These are phyloP conservation scores for Phellinidium pouzarii DNA, from an alignment of 1,284 basidiomycete genomes.

Conservation along the genomic window DNA sequence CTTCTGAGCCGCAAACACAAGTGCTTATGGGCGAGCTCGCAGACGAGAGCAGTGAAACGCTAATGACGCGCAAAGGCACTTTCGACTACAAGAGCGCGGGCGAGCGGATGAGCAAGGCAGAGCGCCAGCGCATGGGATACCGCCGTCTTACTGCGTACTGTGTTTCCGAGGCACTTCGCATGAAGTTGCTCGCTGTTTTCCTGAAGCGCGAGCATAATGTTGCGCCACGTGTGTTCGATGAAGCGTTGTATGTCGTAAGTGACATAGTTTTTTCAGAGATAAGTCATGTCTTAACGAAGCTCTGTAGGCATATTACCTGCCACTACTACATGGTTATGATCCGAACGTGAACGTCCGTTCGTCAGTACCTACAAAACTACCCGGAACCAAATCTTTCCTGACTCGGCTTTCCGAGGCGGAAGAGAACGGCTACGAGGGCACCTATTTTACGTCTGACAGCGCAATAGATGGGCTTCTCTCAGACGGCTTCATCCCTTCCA, in stretches of 20 bases:
- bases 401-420: constrained; percentile 55
- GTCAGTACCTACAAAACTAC: constrained; percentile 59
- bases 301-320: constrained; percentile 80
- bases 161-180: constrained; percentile 74
- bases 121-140: constrained; percentile 69
- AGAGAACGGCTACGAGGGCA: constrained; percentile 18
- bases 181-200: constrained; percentile 77
- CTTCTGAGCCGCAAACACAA: constrained; percentile 85
- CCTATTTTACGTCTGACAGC: constrained; percentile 11
- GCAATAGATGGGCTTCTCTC: constrained; percentile 8
- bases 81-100: constrained; percentile 71
- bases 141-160: constrained; percentile 83
- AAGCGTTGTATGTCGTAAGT: constrained; percentile 86
- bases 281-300: neutral
- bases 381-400: constrained; percentile 53
- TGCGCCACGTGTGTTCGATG: constrained; percentile 83
- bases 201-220: constrained; percentile 93
- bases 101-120: constrained; percentile 75
- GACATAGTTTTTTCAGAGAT: constrained; percentile 2
- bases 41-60: constrained; percentile 54
- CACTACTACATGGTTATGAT: constrained; percentile 87
- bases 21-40: constrained; percentile 51
- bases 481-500: constrained; percentile 20
- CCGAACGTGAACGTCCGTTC: constrained; percentile 80
- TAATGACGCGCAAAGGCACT: constrained; percentile 33